Conservation (phyloP, 73 alveolate species). For the Stentor roeselii region DNA sequence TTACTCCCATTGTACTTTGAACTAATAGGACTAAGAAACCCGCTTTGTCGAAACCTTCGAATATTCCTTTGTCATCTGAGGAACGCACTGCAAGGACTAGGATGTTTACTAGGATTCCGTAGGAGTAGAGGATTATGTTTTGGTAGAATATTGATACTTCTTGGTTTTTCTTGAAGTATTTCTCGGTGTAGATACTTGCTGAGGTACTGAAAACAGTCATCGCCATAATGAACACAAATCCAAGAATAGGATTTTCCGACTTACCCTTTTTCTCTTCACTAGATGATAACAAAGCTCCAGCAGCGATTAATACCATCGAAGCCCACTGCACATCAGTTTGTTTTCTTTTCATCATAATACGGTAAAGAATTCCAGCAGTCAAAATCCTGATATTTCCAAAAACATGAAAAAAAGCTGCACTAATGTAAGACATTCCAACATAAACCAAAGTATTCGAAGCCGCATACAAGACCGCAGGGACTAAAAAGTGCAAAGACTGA, state of each 20-base stretch:
- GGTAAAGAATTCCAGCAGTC: conserved; percentile 21
- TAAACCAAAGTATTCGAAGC: conserved; percentile 26
- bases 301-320: not conserved
- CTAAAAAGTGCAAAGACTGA: not conserved
- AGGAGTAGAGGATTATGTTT: not conserved
- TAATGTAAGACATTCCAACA: conserved; percentile 1
- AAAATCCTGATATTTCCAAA: conserved; percentile 19
- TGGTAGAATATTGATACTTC: conserved; percentile 22
- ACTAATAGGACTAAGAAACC: not conserved
- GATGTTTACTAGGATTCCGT: conserved; percentile 23
- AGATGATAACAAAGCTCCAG: conserved; percentile 22
- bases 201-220: not conserved
- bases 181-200: conserved; percentile 25
- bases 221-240: not conserved
- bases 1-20: conserved; percentile 18
- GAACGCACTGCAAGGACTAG: not conserved
- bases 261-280: not conserved
- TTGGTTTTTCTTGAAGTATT: not conserved
- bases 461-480: conserved; percentile 30
- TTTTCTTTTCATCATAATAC: not conserved
- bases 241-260: not conserved
- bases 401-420: conserved; percentile 26
- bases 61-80: not conserved
- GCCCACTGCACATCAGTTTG: conserved; percentile 30
- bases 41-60: not conserved